Conservation (phyloP, 305 asterid species). For the Fraxinus velutina region DNA sequence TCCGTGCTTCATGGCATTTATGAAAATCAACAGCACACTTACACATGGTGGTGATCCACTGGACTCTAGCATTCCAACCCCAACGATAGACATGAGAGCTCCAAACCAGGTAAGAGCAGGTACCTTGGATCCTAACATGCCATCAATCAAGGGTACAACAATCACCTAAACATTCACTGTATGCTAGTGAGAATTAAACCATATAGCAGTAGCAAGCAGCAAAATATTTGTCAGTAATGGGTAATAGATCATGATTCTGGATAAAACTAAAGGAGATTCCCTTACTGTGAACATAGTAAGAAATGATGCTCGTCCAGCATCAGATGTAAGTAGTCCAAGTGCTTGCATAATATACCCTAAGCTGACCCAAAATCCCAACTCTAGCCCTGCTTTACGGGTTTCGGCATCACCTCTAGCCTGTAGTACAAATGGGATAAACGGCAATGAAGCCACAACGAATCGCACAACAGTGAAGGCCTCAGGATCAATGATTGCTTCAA, state of each 20-base stretch:
- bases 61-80: slow-evolving; percentile 74
- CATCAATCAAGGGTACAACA: slow-evolving; percentile 82
- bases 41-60: slow-evolving; percentile 86
- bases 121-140: slow-evolving; percentile 57
- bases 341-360: slow-evolving; percentile 79
- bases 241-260: neutral
- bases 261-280: neutral
- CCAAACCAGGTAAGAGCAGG: slow-evolving; percentile 82
- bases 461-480: slow-evolving; percentile 66
- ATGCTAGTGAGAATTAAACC: slow-evolving; percentile 19
- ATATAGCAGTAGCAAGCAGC: slow-evolving; percentile 3
- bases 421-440: slow-evolving; percentile 54
- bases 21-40: slow-evolving; percentile 26
- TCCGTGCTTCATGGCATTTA: neutral
- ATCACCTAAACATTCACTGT: slow-evolving; percentile 47
- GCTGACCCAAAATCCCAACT: slow-evolving; percentile 80
- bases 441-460: slow-evolving; percentile 59
- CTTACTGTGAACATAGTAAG: slow-evolving; percentile 73
- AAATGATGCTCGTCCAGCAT: slow-evolving; percentile 84
- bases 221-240: neutral
- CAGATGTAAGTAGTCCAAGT: slow-evolving; percentile 73
- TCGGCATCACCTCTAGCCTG: slow-evolving; percentile 47
- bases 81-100: slow-evolving; percentile 58
- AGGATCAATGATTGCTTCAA: slow-evolving; percentile 68
- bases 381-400: slow-evolving; percentile 66